Evolutionary conservation across 345 rosid species (phyloP).

Genomic region (Bretschneidera sinensis): DNA sequence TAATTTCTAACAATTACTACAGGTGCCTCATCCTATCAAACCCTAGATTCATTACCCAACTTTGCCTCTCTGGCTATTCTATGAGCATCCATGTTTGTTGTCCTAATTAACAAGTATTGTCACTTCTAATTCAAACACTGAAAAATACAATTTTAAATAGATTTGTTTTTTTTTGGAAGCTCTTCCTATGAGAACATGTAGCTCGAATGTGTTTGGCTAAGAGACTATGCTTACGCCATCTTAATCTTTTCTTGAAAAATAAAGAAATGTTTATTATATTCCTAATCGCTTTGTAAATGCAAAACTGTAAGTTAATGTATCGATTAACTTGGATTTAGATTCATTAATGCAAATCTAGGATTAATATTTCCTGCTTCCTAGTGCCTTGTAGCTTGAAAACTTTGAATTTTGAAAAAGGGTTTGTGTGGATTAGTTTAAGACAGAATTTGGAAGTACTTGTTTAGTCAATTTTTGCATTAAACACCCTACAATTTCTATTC

Average conservation of each 20-base stretch:
- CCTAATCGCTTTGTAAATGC: no score
- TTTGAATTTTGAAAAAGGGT: slow-evolving; percentile 12
- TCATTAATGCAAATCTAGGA: no score
- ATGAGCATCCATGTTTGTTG: no score
- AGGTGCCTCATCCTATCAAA: no score
- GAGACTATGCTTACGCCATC: slow-evolving; percentile 35
- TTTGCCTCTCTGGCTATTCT: no score
- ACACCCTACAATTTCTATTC: slow-evolving; percentile 2
- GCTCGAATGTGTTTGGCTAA: slow-evolving; percentile 20
- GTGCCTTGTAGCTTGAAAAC: no score
- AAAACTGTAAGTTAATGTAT: no score
- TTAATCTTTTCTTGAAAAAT: background rate
- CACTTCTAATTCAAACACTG: slow-evolving; percentile 5
- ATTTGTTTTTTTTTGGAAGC: slow-evolving; percentile 1
- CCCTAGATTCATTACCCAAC: no score
- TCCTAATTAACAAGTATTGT: slow-evolving; percentile 10
- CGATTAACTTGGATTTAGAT: no score
- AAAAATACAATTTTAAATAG: background rate
- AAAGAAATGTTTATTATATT: no score
- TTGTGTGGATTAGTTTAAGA: slow-evolving; percentile 11
- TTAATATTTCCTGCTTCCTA: no score
- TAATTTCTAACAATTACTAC: no score
- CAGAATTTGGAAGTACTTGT: slow-evolving; percentile 1
- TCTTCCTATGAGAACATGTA: slow-evolving; percentile 20
- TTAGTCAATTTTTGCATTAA: slow-evolving; percentile 18